phyloP scores from a whole-genome alignment of 2,329 filamentous ascomycete species.

The Xylaria sp. region DNA sequence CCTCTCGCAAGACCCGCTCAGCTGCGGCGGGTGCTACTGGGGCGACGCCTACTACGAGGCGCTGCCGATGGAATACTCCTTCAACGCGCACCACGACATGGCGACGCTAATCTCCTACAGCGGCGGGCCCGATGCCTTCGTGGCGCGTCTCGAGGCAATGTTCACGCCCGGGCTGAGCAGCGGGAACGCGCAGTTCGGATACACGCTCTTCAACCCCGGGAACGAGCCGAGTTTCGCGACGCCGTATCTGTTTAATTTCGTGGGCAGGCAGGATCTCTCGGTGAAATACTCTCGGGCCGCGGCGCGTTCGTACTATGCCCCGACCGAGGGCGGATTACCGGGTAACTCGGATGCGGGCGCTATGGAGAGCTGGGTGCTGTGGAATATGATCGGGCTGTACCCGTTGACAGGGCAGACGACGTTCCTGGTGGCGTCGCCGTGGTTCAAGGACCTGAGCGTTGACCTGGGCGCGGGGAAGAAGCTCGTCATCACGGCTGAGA shows the following conservation, averaged over 20 bases:
- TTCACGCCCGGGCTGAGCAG: conserved; percentile 63
- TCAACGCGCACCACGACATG: conserved; percentile 76
- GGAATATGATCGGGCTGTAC: conserved; percentile 76
- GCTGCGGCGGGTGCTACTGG: conserved; percentile 75
- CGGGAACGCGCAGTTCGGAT: conserved; percentile 56
- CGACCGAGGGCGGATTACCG: conserved; percentile 67
- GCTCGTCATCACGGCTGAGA: conserved; percentile 65
- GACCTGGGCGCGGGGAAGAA: conserved; percentile 65
- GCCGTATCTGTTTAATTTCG: conserved; percentile 77
- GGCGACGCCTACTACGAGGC: conserved; percentile 70
- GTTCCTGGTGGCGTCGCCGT: conserved; percentile 73
- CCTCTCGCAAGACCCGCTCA: conserved; percentile 64
- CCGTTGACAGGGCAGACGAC: conserved; percentile 75
- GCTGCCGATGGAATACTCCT: conserved; percentile 72
- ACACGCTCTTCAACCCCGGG: conserved; percentile 70
- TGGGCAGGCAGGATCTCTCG: conserved; percentile 69
- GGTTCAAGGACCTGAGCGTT: conserved; percentile 70
- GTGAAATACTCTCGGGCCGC: conserved; percentile 68
- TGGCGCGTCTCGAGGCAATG: conserved; percentile 68
- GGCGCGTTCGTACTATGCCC: conserved; percentile 69
- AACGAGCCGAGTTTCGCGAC: conserved; percentile 71
- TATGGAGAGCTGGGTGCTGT: conserved; percentile 77
- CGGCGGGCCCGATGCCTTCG: conserved; percentile 67
- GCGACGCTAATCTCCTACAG: conserved; percentile 62
- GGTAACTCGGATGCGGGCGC: conserved; percentile 78